phyloP scores from a whole-genome alignment of 1,284 basidiomycete genomes.

The Agaricales sp. region DNA sequence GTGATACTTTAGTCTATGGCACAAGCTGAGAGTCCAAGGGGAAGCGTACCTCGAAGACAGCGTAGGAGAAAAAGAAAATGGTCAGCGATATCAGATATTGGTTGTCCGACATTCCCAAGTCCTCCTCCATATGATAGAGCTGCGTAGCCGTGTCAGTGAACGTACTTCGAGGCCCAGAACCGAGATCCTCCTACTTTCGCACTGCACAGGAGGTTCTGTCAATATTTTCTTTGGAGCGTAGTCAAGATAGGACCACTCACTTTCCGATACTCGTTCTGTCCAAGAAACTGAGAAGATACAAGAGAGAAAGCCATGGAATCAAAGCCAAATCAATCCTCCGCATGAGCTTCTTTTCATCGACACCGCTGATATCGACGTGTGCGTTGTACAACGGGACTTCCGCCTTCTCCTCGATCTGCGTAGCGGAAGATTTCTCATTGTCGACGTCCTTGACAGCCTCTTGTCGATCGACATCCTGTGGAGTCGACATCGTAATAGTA shows the following conservation, averaged over 20 bases:
- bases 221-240: constrained; percentile 1
- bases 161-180: background rate
- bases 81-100: constrained; percentile 60
- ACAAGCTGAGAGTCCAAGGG: background rate
- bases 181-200: constrained; percentile 38
- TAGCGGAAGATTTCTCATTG: constrained; percentile 5
- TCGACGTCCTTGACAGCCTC: background rate
- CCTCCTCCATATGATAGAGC: constrained; percentile 37
- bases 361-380: constrained; percentile 38
- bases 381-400: constrained; percentile 30
- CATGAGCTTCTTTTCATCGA: constrained; percentile 54
- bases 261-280: constrained; percentile 81
- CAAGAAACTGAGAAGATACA: constrained; percentile 67
- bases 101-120: constrained; percentile 46
- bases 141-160: background rate
- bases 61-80: constrained; percentile 44
- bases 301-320: constrained; percentile 59
- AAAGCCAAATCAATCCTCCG: constrained; percentile 56
- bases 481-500: background rate
- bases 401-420: constrained; percentile 4
- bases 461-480: background rate
- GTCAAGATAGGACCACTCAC: constrained; percentile 19
- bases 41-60: constrained; percentile 42
- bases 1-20: background rate
- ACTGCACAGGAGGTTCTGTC: constrained; percentile 15